Percentiles rank a stretch among this genome's conserved stretches.
These are phyloP conservation scores for Amphibolis antarctica DNA, from an alignment of 106 monocot genomes.

Conservation along the genomic window DNA sequence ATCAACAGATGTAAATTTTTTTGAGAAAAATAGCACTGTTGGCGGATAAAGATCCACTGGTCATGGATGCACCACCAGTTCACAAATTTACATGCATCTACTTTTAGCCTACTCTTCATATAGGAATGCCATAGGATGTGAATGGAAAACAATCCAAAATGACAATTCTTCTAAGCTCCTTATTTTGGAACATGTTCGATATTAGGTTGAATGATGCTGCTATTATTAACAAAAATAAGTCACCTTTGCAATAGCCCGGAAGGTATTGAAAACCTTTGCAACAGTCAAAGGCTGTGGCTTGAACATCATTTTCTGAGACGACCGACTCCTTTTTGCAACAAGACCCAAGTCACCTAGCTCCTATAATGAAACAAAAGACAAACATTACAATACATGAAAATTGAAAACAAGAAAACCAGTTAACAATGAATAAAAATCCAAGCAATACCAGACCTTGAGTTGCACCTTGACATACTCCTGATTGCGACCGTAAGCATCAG, in stretches of 20 bases:
- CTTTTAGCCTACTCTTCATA: no score
- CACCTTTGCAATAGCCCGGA: conserved; percentile 89
- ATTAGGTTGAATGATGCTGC: not conserved
- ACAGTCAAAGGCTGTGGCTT: conserved; percentile 78
- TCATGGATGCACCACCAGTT: no score
- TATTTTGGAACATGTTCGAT: no score
- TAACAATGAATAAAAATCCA: no score
- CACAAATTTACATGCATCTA: no score
- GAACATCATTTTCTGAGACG: conserved; percentile 65
- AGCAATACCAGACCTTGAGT: conserved; percentile 37
- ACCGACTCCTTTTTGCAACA: conserved; percentile 77
- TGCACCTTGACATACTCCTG: conserved; percentile 89
- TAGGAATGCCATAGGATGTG: no score
- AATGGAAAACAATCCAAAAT: no score
- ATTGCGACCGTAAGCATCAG: conserved; percentile 83
- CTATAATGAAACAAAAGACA: conserved; percentile 17
- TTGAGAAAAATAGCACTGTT: no score
- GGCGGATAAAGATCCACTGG: no score
- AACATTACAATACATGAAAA: not conserved
- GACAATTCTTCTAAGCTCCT: no score
- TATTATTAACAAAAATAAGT: not conserved
- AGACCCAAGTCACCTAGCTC: conserved; percentile 91
- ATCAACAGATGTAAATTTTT: no score
- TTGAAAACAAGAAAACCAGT: not conserved
- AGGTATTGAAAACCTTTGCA: conserved; percentile 67